Evolutionary conservation across 192 early-diverging fungal species (phyloP).

Genomic region (Jimgerdemannia flammicorona): DNA sequence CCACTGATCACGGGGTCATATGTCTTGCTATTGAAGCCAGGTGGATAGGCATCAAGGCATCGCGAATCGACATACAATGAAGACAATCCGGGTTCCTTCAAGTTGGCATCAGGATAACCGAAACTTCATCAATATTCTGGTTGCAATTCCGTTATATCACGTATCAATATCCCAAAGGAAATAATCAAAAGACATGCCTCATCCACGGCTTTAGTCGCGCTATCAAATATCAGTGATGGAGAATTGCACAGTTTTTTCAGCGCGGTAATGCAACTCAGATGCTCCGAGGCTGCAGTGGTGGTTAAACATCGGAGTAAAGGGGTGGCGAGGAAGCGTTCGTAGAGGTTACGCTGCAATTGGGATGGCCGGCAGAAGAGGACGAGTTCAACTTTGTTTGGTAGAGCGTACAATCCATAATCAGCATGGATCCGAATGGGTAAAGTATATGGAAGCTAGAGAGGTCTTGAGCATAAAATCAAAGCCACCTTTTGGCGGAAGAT

Average conservation of each 20-base stretch:
- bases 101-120: background rate
- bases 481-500: constrained; percentile 54
- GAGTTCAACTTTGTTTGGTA: constrained; percentile 31
- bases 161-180: no score
- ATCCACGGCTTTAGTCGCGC: constrained; percentile 18
- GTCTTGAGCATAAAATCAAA: no score
- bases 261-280: constrained; percentile 40
- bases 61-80: background rate
- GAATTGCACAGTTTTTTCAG: constrained; percentile 41
- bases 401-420: no score
- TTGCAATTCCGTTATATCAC: no score
- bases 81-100: background rate
- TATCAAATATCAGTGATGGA: constrained; percentile 18
- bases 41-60: constrained; percentile 7
- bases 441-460: background rate
- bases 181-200: constrained; percentile 17
- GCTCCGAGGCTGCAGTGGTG: constrained; percentile 23
- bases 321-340: constrained; percentile 26
- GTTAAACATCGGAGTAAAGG: constrained; percentile 12
- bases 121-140: no score
- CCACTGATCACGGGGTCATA: constrained; percentile 26
- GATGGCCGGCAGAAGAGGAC: constrained; percentile 52
- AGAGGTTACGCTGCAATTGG: constrained; percentile 33
- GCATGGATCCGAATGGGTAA: background rate
- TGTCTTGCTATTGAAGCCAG: constrained; percentile 8